Evolutionary conservation across 2,329 filamentous ascomycete genomes (phyloP).

Genomic region (Tolypocladium sp.): DNA sequence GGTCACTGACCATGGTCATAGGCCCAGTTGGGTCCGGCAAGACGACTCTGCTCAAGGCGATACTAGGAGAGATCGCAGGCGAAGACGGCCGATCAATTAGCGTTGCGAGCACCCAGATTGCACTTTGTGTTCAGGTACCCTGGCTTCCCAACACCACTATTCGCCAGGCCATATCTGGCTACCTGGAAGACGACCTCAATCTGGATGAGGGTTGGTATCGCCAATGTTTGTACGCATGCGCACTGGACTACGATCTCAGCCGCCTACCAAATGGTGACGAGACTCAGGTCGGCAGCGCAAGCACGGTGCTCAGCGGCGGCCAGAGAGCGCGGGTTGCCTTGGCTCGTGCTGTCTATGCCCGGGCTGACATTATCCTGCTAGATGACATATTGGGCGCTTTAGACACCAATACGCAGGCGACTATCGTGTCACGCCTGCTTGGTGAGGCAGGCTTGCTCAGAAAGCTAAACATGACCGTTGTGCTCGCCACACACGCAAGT

Average conservation of each 20-base stretch:
- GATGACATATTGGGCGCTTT: conserved; percentile 87
- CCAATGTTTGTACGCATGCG: conserved; percentile 52
- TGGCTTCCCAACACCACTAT: conserved; percentile 11
- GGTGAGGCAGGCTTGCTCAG: conserved; percentile 8
- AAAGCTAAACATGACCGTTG: conserved; percentile 8
- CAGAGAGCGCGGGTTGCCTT: conserved; percentile 84
- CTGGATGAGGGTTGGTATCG: conserved; percentile 5
- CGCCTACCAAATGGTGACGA: conserved; percentile 83
- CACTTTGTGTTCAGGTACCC: conserved; percentile 10
- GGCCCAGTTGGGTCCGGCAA: too few relatives aligned
- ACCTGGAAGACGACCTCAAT: not conserved
- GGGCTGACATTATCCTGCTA: conserved; percentile 78
- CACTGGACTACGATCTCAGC: conserved; percentile 72
- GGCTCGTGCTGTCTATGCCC: conserved; percentile 81
- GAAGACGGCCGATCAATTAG: not conserved
- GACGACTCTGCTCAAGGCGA: too few relatives aligned
- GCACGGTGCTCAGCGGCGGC: conserved; percentile 82
- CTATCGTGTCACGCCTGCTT: conserved; percentile 7
- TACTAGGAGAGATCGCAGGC: conserved; percentile 7
- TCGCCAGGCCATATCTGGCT: conserved; percentile 9
- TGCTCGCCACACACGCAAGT: conserved; percentile 6
- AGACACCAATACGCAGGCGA: conserved; percentile 32
- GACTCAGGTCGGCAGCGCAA: conserved; percentile 83
- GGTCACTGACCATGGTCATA: conserved; percentile 6
- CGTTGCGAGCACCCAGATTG: conserved; percentile 2